These are phyloP conservation scores for Candida coleopterorum DNA, from an alignment of 805 yeast genomes.

Conservation along the genomic window DNA sequence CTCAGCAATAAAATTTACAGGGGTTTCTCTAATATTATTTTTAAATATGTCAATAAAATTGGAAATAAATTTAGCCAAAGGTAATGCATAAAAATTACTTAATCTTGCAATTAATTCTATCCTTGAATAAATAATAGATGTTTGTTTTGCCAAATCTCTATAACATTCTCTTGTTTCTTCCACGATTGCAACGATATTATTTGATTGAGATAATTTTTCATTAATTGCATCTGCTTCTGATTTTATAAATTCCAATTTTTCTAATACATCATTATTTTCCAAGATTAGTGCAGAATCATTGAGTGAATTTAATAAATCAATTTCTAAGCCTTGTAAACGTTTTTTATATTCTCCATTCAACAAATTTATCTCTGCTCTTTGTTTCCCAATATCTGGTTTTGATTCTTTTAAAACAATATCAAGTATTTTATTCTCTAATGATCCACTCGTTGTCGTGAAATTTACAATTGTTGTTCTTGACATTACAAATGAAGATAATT, in stretches of 20 bases:
- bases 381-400: constrained; percentile 62
- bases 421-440: constrained; percentile 59
- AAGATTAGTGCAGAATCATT: constrained; percentile 58
- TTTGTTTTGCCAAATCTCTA: constrained; percentile 50
- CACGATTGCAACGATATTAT: constrained; percentile 49
- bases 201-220: constrained; percentile 50
- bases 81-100: constrained; percentile 49
- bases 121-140: constrained; percentile 46
- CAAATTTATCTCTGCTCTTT: constrained; percentile 49
- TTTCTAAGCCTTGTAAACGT: constrained; percentile 53
- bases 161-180: constrained; percentile 45
- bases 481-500: constrained; percentile 49
- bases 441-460: constrained; percentile 66
- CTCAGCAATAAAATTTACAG: constrained; percentile 21
- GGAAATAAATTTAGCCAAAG: constrained; percentile 34
- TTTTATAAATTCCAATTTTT: constrained; percentile 62
- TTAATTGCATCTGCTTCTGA: constrained; percentile 53
- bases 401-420: constrained; percentile 50
- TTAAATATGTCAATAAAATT: constrained; percentile 14
- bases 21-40: constrained; percentile 15
- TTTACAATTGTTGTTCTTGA: constrained; percentile 63
- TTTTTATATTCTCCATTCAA: constrained; percentile 57
- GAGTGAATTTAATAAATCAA: constrained; percentile 51
- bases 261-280: constrained; percentile 59
- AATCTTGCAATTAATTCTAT: constrained; percentile 28